Base-by-base conservation (phyloP, 2,329 filamentous ascomycete genomes). In the Curvularia verruculosa region DNA sequence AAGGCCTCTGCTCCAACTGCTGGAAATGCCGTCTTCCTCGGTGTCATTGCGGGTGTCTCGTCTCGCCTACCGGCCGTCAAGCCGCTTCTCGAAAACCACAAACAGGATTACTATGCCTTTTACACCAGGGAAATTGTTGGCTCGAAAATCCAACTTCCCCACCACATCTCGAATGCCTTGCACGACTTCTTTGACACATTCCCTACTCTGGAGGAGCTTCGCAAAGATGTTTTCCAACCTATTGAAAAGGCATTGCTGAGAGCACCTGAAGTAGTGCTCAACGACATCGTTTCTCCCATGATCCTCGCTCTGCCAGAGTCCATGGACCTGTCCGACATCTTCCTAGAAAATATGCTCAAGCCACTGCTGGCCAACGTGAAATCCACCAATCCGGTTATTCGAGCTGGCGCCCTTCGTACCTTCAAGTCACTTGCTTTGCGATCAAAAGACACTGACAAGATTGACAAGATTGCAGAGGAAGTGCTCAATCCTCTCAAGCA, bases 351-450 rank as follows among this genome's bases (percentile, higher is more conserved):
- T 59, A 82, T 99, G 34, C 77, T 96, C 36, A 98, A 96, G 75
- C 91, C 92, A 5, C 80, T 99, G 12, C 78, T 98, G n/a, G 88
- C 92, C 39, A 96, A 92, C 72, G 83, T 93, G 75, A 97, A 96
- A 76, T 98, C 95, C 1, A 93, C 90, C 70, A 98, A 96, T 74
- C 80, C 85, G 13, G 77, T 78, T 2, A 91, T 97, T 60, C 88
- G 94, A 54, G 85, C 85, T 60, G 92, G 92, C 23, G 90, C 91
- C 8, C 78, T 93, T 21, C 82, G 84, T 37, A 89, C 89, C 7
- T 96, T 98, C 74, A 83, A 84, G 62, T 84, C 85, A 9, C 81
- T 93, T n/a, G 84, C 91, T 28, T 75, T 79, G 40, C 83, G 84
- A 64, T 90, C 86, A 64, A 73, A 79, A 46, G 84, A 91, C 61